Evolutionary conservation across 164 flowering plant genomes (phyloP).

Genomic region (grape (Vitis vinifera)): ASM3070453v1 NC_081822.1:11694001-11694500

Average conservation of each 20-base stretch:
- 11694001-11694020: constrained; percentile 22
- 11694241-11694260: neutral
- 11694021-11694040: neutral
- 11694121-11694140: constrained; percentile 63
- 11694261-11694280: constrained; percentile 1
- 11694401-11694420: constrained; percentile 10
- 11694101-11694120: constrained; percentile 75
- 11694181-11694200: constrained; percentile 70
- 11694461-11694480: constrained; percentile 18
- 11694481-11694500: constrained; percentile 10
- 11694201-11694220: constrained; percentile 39
- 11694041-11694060: neutral
- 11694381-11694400: constrained; percentile 12
- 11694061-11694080: neutral
- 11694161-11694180: constrained; percentile 68
- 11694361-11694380: constrained; percentile 2
- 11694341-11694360: no score
- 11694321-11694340: no score
- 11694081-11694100: neutral
- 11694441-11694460: constrained; percentile 14
- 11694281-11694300: constrained; percentile 12
- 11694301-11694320: neutral
- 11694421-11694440: constrained; percentile 8
- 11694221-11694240: constrained; percentile 10
- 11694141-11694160: constrained; percentile 64